phyloP scores from a whole-genome alignment of 805 yeast genomes.

The Candida oleophila region DNA sequence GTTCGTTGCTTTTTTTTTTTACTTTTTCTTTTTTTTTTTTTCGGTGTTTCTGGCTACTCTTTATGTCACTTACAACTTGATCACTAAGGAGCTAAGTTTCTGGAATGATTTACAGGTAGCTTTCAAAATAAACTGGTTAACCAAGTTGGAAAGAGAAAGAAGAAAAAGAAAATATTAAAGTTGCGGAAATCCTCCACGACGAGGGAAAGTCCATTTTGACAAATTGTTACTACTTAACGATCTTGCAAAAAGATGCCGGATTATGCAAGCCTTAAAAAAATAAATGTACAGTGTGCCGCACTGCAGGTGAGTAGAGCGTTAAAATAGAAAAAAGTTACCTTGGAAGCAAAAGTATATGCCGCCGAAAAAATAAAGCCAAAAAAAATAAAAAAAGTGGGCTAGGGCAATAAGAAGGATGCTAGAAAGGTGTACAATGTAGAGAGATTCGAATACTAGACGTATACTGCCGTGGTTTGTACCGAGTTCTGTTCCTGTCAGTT shows the following conservation, averaged over 20 bases:
- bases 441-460: no score
- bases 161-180: neutral
- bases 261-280: neutral
- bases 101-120: no score
- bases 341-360: neutral
- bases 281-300: conserved; percentile 1
- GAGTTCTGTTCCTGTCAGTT: no score
- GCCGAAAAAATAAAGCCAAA: neutral
- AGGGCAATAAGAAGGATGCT: neutral
- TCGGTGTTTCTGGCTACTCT: no score
- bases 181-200: conserved; percentile 1
- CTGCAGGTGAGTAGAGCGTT: neutral
- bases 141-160: neutral
- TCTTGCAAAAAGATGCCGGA: conserved; percentile 1
- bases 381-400: neutral
- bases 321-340: neutral
- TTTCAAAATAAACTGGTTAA: neutral
- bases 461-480: no score
- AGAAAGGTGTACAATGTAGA: no score
- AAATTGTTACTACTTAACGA: conserved; percentile 1
- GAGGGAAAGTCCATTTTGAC: conserved; percentile 1
- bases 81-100: no score
- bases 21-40: no score
- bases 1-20: no score
- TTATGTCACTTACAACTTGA: no score